phyloP scores from a whole-genome alignment of 176 grass and related monocot species.

The Raddia distichophylla region DNA sequence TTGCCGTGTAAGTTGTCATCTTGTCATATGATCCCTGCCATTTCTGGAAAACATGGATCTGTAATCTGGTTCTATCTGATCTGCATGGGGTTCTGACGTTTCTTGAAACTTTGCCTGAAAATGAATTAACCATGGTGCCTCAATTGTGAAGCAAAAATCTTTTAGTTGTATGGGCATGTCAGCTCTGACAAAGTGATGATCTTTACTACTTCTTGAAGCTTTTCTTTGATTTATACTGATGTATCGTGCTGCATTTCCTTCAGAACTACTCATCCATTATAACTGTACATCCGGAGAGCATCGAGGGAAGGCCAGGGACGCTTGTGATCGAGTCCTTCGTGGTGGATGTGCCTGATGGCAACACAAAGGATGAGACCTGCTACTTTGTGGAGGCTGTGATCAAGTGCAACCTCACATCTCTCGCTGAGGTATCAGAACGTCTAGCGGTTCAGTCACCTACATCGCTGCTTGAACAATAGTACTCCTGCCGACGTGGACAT shows the following conservation, averaged over 20 bases:
- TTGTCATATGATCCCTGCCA: not conserved
- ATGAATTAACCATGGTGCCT: not conserved
- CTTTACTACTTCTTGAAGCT: conserved; percentile 18
- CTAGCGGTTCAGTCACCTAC: conserved; percentile 54
- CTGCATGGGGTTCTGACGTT: conserved; percentile 25
- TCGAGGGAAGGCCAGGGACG: conserved; percentile 66
- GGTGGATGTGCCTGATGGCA: conserved; percentile 70
- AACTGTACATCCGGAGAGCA: conserved; percentile 65
- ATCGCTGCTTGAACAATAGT: conserved; percentile 43
- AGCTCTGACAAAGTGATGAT: not conserved
- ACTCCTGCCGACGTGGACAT: not conserved
- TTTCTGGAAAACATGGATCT: conserved; percentile 1
- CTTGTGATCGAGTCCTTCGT: conserved; percentile 83
- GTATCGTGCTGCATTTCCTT: conserved; percentile 36
- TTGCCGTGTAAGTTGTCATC: not conserved
- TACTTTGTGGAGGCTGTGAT: conserved; percentile 84
- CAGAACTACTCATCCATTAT: conserved; percentile 86
- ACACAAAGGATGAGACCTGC: conserved; percentile 81
- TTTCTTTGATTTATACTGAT: conserved; percentile 43
- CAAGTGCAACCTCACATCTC: conserved; percentile 80
- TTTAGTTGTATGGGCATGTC: not conserved
- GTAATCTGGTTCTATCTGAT: not conserved
- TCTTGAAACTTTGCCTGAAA: conserved; percentile 34
- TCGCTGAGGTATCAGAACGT: conserved; percentile 60
- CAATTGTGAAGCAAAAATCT: conserved; percentile 26